These are phyloP conservation scores for Nicotiana knightiana DNA, from an alignment of 257 asterid species.

Conservation along the genomic window DNA sequence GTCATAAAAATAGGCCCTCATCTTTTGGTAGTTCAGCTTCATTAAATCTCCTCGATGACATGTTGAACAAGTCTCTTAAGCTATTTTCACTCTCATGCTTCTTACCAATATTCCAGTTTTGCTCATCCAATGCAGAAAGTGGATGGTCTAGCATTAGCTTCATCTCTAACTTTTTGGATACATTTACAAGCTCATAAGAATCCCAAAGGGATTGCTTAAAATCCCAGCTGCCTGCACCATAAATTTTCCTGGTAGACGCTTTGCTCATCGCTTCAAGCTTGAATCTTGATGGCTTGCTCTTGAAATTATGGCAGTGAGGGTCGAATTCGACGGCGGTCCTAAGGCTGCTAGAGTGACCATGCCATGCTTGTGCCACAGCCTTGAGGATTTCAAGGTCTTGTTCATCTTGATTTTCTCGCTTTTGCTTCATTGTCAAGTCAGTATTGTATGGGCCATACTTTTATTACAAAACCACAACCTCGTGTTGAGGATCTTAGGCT, in stretches of 20 bases:
- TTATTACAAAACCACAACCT: neutral
- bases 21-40: too few species aligned
- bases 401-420: conserved; percentile 14
- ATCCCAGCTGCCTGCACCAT: conserved; percentile 45
- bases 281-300: conserved; percentile 56
- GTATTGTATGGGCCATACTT: neutral
- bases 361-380: conserved; percentile 89
- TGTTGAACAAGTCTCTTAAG: too few species aligned
- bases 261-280: conserved; percentile 46
- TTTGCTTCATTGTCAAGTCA: conserved; percentile 4
- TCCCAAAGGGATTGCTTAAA: conserved; percentile 75
- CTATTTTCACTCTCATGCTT: too few species aligned
- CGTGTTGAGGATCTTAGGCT: neutral
- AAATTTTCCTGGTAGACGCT: conserved; percentile 4
- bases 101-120: neutral
- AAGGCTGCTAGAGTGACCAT: conserved; percentile 37
- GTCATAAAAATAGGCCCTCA: too few species aligned
- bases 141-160: conserved; percentile 40
- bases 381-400: conserved; percentile 53
- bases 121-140: conserved; percentile 20
- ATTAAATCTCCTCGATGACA: too few species aligned
- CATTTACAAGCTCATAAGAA: conserved; percentile 65
- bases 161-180: conserved; percentile 57
- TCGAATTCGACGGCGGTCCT: conserved; percentile 47
- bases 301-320: conserved; percentile 37